Percentiles rank a stretch among this genome's conserved stretches.
phyloP scores from a whole-genome alignment of 768 basidiomycete species.

The Kwoniella sp. region DNA sequence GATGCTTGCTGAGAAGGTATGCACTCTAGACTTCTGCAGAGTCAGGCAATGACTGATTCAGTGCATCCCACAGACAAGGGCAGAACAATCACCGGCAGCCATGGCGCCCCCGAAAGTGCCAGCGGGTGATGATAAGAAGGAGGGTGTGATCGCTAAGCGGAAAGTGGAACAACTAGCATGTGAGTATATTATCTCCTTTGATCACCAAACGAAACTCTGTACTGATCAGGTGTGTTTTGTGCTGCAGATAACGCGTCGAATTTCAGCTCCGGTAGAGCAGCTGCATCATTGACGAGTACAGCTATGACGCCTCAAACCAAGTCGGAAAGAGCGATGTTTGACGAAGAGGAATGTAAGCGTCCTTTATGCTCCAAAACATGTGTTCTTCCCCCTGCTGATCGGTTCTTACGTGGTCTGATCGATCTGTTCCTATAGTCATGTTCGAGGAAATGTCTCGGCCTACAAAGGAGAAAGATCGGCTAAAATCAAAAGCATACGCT shows the following conservation, averaged over 20 bases:
- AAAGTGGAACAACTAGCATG: conserved; percentile 45
- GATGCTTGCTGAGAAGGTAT: conserved; percentile 55
- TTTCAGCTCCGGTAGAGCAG: conserved; percentile 71
- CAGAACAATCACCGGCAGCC: conserved; percentile 29
- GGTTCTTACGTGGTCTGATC: too few species aligned
- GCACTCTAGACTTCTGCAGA: too few species aligned
- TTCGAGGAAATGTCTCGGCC: conserved; percentile 87
- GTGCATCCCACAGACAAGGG: conserved; percentile 23
- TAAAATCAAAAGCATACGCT: conserved; percentile 88
- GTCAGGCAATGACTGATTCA: too few species aligned
- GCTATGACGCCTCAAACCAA: conserved; percentile 75
- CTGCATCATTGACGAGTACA: conserved; percentile 92
- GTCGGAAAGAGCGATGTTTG: conserved; percentile 84
- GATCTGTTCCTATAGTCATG: too few species aligned
- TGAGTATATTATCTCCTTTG: conserved; percentile 21
- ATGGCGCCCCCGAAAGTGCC: conserved; percentile 15
- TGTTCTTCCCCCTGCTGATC: too few species aligned
- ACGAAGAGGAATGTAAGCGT: conserved; percentile 81
- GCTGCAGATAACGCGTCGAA: conserved; percentile 59
- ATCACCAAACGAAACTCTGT: not conserved
- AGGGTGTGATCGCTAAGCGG: conserved; percentile 45
- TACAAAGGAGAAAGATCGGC: conserved; percentile 85
- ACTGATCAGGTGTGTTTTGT: not conserved
- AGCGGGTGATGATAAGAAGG: conserved; percentile 31
- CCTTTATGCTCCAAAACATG: not conserved